These are phyloP conservation scores for Rhynchospora pubera DNA, from an alignment of 176 grass and related monocot species.

Conservation along the genomic window DNA sequence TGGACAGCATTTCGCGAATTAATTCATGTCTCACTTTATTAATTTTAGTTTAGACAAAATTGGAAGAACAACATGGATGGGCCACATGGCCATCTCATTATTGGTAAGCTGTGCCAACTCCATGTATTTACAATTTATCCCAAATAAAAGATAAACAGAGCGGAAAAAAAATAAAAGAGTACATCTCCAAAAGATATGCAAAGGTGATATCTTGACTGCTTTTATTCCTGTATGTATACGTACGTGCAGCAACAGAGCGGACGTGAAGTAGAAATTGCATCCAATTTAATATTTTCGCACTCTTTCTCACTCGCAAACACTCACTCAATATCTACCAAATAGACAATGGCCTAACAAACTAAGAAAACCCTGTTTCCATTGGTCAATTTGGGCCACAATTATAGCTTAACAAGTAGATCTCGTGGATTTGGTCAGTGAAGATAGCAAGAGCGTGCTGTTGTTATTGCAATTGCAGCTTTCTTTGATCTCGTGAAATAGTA, in stretches of 20 bases:
- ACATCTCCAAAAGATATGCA: background rate
- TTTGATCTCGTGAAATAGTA: background rate
- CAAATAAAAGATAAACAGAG: background rate
- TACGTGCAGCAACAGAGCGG: background rate
- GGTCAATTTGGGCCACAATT: background rate
- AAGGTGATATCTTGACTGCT: background rate
- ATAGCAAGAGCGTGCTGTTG: background rate
- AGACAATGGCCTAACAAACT: background rate
- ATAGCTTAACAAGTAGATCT: background rate
- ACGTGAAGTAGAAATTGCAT: constrained; percentile 12
- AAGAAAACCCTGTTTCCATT: background rate
- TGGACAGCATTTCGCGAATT: too few species aligned
- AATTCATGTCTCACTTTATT: too few species aligned
- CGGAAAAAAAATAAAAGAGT: background rate
- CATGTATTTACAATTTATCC: background rate
- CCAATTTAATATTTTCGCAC: background rate
- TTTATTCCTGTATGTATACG: background rate
- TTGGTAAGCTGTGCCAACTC: background rate
- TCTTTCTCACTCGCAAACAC: background rate
- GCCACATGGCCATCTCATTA: background rate
- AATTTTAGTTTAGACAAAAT: too few species aligned
- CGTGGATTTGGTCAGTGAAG: background rate
- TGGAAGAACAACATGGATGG: background rate
- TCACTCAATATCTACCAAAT: background rate
- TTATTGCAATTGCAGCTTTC: background rate